Conservation (phyloP, 495 filamentous ascomycete species). For the Penicillium pulvis region DNA sequence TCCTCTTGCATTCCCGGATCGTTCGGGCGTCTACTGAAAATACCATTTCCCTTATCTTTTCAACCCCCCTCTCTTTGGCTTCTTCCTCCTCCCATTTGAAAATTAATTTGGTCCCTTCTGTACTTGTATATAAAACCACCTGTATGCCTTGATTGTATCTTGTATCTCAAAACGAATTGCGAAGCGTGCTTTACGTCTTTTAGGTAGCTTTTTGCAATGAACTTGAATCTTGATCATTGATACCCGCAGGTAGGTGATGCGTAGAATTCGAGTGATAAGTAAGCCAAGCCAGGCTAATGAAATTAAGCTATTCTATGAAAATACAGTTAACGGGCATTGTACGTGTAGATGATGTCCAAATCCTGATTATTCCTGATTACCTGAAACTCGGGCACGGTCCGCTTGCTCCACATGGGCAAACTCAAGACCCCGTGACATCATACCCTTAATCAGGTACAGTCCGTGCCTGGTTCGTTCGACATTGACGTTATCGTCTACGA, state of each 20-base stretch:
- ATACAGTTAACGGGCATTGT: not conserved
- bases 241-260: too few relatives aligned
- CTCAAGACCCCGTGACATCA: not conserved
- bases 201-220: not conserved
- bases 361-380: not conserved
- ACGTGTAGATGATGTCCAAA: not conserved
- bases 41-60: conserved; percentile 26
- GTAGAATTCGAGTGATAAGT: not conserved
- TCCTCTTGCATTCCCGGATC: conserved; percentile 30
- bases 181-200: not conserved
- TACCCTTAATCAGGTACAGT: not conserved
- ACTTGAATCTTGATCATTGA: not conserved
- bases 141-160: conserved; percentile 3
- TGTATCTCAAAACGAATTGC: not conserved
- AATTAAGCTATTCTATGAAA: not conserved
- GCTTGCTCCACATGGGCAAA: not conserved
- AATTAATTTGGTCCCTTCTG: conserved; percentile 1
- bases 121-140: conserved; percentile 11
- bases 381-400: not conserved
- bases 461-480: not conserved
- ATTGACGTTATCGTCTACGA: not conserved
- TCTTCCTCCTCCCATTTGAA: not conserved
- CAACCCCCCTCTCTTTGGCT: not conserved
- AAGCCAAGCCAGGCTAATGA: not conserved
- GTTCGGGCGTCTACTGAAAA: conserved; percentile 36